Percentiles rank a stretch among this genome's conserved stretches.
Evolutionary conservation across 306 rosid species (phyloP).

Genomic region (Pyrus bretschneideri): DNA sequence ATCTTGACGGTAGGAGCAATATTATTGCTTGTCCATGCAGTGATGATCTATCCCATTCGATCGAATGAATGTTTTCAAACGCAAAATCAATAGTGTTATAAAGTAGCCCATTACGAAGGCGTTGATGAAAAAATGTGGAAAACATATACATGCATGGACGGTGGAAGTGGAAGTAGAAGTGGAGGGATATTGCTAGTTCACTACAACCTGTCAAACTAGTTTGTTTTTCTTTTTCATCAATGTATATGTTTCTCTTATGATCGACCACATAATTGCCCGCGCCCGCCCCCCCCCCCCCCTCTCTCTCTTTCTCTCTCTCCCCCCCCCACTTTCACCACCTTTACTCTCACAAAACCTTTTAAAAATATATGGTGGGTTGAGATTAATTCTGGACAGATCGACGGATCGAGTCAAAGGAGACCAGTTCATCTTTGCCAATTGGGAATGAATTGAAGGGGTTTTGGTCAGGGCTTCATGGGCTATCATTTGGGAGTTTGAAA

Average conservation of each 20-base stretch:
- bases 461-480: constrained; percentile 8
- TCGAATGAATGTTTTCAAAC: background rate
- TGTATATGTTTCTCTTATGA: background rate
- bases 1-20: background rate
- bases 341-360: background rate
- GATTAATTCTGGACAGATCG: background rate
- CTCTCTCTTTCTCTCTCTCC: background rate
- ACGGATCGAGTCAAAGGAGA: background rate
- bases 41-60: background rate
- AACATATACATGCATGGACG: background rate
- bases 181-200: background rate
- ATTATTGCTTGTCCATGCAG: background rate
- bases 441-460: background rate
- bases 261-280: background rate
- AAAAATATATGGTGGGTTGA: background rate
- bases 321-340: background rate
- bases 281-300: background rate
- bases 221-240: background rate
- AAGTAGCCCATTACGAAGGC: constrained; percentile 4
- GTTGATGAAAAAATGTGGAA: constrained; percentile 6
- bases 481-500: constrained; percentile 15
- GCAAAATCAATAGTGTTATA: background rate
- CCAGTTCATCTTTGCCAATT: background rate
- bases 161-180: background rate
- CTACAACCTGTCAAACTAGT: background rate